These are phyloP conservation scores for Juglanconis sp. DNA, from an alignment of 2,329 filamentous ascomycete genomes.

Conservation along the genomic window DNA sequence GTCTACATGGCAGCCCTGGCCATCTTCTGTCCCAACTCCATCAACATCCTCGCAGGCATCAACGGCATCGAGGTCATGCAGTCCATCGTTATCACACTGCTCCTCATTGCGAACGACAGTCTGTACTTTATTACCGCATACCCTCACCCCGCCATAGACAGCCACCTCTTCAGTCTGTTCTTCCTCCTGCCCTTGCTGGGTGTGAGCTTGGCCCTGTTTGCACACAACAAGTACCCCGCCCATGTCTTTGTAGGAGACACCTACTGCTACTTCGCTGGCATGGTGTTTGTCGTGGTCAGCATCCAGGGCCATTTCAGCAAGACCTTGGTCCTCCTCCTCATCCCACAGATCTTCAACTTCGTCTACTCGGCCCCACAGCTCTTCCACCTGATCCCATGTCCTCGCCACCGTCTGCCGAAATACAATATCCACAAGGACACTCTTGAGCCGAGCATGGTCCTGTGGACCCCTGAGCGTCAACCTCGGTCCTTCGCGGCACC, in stretches of 20 bases:
- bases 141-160: constrained; percentile 91
- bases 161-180: constrained; percentile 93
- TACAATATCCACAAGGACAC: constrained; percentile 85
- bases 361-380: constrained; percentile 89
- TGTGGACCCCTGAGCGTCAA: constrained; percentile 66
- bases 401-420: constrained; percentile 82
- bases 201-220: constrained; percentile 80
- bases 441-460: constrained; percentile 80
- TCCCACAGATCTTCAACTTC: constrained; percentile 97
- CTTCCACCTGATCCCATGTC: constrained; percentile 86
- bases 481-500: constrained; percentile 62
- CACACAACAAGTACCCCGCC: constrained; percentile 94
- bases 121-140: constrained; percentile 82
- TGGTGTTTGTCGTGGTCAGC: constrained; percentile 96
- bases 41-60: constrained; percentile 99
- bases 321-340: constrained; percentile 83
- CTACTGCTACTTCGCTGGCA: constrained; percentile 98
- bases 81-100: constrained; percentile 81
- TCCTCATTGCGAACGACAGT: constrained; percentile 82
- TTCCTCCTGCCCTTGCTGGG: constrained; percentile 91
- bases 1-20: constrained; percentile 93
- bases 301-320: constrained; percentile 98
- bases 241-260: constrained; percentile 96
- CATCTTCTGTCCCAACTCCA: constrained; percentile 97
- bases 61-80: constrained; percentile 97